Percentiles rank a stretch among this genome's conserved stretches.
Evolutionary conservation across 139 green algal species (phyloP).

Genomic region (Chlamydomonas eustigma): DNA sequence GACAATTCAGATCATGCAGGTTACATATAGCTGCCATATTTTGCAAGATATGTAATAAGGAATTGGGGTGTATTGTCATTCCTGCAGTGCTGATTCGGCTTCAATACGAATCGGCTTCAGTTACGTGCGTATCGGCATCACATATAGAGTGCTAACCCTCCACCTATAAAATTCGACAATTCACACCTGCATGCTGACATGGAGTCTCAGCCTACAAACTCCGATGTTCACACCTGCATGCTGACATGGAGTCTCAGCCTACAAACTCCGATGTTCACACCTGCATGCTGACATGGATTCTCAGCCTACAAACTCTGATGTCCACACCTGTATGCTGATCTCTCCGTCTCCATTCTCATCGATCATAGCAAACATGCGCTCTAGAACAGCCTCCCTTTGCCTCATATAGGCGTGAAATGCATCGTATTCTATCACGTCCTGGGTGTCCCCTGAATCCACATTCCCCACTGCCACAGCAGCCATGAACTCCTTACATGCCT

Average conservation of each 20-base stretch:
- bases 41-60: too few species aligned
- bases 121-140: too few species aligned
- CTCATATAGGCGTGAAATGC: background rate
- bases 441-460: too few species aligned
- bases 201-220: background rate
- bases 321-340: background rate
- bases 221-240: background rate
- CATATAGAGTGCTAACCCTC: too few species aligned
- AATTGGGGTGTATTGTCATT: too few species aligned
- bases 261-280: background rate
- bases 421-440: background rate
- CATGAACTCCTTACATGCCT: background rate
- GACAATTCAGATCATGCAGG: background rate
- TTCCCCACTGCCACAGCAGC: background rate
- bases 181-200: background rate
- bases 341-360: background rate
- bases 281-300: background rate
- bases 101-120: too few species aligned
- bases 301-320: background rate
- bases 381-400: background rate
- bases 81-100: too few species aligned
- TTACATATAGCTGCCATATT: background rate
- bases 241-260: background rate
- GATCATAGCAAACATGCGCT: background rate
- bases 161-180: background rate